Evolutionary conservation across 2,329 filamentous ascomycete genomes (phyloP).

Genomic region (Metarhizium humberi): DNA sequence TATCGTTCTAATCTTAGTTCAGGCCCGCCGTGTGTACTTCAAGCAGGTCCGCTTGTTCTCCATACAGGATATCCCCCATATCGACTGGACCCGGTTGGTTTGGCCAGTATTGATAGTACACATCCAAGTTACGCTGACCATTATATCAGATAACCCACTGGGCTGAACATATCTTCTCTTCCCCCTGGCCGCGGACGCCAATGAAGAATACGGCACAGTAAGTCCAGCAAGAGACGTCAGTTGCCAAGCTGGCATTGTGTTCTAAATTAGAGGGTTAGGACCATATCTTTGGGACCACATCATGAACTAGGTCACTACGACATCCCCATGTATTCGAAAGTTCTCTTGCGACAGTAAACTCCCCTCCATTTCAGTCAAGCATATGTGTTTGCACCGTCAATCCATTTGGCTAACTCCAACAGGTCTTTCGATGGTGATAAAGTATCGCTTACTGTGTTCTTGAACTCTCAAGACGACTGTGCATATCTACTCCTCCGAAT

Average conservation of each 20-base stretch:
- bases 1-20: background rate
- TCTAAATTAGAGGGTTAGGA: constrained; percentile 21
- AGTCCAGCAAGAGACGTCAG: constrained; percentile 14
- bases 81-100: constrained; percentile 15
- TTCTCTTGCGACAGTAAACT: constrained; percentile 44
- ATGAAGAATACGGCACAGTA: constrained; percentile 28
- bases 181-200: constrained; percentile 40
- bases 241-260: background rate
- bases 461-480: constrained; percentile 31
- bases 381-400: constrained; percentile 1
- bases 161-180: constrained; percentile 51
- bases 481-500: constrained; percentile 40
- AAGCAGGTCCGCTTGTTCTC: constrained; percentile 23
- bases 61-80: constrained; percentile 18
- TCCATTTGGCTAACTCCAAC: constrained; percentile 4
- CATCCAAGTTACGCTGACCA: background rate
- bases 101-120: background rate
- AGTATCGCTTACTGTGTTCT: constrained; percentile 43
- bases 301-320: constrained; percentile 31
- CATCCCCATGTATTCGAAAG: constrained; percentile 37
- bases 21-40: constrained; percentile 21
- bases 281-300: constrained; percentile 36
- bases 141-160: constrained; percentile 41
- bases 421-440: constrained; percentile 47
- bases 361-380: background rate